Evolutionary conservation across 1,139 yeast species (phyloP).

Genomic region (Candida freyschussii): DNA sequence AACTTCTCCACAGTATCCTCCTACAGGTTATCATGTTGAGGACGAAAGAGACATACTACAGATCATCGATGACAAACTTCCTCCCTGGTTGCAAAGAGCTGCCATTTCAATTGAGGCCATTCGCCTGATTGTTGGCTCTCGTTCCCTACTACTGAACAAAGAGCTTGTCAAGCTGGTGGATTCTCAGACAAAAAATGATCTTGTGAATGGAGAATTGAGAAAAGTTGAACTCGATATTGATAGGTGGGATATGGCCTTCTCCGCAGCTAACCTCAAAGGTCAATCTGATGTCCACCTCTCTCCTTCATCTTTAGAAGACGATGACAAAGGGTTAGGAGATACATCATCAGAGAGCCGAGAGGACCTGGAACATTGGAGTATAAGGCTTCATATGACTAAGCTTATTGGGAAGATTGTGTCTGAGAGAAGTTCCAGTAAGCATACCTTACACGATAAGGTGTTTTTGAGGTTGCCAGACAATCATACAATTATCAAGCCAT

Average conservation of each 20-base stretch:
- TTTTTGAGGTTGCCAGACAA: conserved; percentile 28
- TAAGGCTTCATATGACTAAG: conserved; percentile 7
- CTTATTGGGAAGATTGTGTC: conserved; percentile 28
- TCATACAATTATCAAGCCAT: conserved; percentile 27
- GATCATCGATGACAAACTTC: conserved; percentile 17
- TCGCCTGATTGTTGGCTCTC: conserved; percentile 45
- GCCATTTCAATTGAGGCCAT: conserved; percentile 23
- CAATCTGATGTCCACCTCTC: conserved; percentile 4
- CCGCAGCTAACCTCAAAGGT: not conserved
- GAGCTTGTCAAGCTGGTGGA: conserved; percentile 32
- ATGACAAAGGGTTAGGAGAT: conserved; percentile 32
- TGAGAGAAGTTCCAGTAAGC: conserved; percentile 28
- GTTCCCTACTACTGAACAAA: conserved; percentile 54
- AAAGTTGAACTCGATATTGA: conserved; percentile 29
- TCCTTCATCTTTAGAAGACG: conserved; percentile 24
- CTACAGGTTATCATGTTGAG: no score
- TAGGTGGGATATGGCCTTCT: conserved; percentile 15
- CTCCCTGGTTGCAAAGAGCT: conserved; percentile 18
- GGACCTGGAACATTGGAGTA: conserved; percentile 14
- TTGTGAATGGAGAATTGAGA: conserved; percentile 39
- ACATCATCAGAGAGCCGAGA: conserved; percentile 11
- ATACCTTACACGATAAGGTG: conserved; percentile 27
- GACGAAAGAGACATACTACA: conserved; percentile 7
- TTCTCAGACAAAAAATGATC: conserved; percentile 38
- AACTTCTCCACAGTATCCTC: no score